These are phyloP conservation scores for Neonectria neomacrospora DNA, from an alignment of 2,329 filamentous ascomycete genomes.

Conservation along the genomic window DNA sequence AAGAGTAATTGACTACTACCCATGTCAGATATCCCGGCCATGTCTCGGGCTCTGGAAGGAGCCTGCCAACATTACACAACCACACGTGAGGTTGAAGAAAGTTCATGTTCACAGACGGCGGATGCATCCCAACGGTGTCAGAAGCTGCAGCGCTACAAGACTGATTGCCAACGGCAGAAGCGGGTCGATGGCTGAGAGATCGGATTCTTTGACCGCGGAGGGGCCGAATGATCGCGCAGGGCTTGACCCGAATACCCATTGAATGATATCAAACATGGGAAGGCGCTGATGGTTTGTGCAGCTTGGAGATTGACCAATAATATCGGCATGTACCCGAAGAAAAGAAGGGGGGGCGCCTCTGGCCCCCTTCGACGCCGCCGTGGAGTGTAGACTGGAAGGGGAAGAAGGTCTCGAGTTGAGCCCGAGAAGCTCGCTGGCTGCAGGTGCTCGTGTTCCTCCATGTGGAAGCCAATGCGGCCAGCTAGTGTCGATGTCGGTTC, in stretches of 20 bases:
- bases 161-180: constrained; percentile 25
- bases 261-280: constrained; percentile 24
- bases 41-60: constrained; percentile 41
- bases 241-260: constrained; percentile 25
- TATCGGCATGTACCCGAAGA: constrained; percentile 45
- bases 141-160: constrained; percentile 33
- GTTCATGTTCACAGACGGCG: constrained; percentile 43
- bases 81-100: constrained; percentile 43
- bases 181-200: constrained; percentile 24
- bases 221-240: constrained; percentile 33
- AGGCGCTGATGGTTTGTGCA: constrained; percentile 36
- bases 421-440: constrained; percentile 34
- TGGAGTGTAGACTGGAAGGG: constrained; percentile 30
- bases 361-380: constrained; percentile 30
- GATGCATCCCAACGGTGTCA: constrained; percentile 41
- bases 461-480: constrained; percentile 32
- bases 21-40: constrained; percentile 37
- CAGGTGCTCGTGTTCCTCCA: constrained; percentile 40
- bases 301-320: constrained; percentile 43
- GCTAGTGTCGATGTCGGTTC: constrained; percentile 36
- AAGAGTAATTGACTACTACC: constrained; percentile 34
- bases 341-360: constrained; percentile 35
- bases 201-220: constrained; percentile 29
- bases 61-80: constrained; percentile 38
- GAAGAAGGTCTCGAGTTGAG: constrained; percentile 27